Percentiles rank a stretch among this genome's conserved stretches.
phyloP scores from a whole-genome alignment of 108 stramenopile genomes.

The Skeletonema tropicum region DNA sequence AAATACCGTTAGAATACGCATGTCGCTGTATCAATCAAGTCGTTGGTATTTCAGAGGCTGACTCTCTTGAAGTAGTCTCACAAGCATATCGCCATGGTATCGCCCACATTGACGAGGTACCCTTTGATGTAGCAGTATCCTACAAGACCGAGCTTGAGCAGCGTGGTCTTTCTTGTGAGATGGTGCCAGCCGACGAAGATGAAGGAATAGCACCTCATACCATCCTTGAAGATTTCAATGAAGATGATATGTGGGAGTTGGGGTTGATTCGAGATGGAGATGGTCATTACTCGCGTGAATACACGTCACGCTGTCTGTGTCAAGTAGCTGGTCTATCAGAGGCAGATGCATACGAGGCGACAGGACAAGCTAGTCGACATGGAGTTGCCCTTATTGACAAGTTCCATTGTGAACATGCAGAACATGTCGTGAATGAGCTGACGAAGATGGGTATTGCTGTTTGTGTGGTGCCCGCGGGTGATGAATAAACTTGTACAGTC shows the following conservation, averaged over 20 bases:
- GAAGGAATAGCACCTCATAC: not conserved
- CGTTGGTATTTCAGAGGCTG: not conserved
- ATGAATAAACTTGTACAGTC: not conserved
- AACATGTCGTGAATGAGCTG: not conserved
- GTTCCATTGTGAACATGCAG: not conserved
- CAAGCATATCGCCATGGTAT: not conserved
- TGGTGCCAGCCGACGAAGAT: not conserved
- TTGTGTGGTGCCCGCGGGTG: not conserved
- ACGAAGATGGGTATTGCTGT: not conserved
- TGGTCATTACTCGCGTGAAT: not conserved
- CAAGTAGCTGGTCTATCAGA: not conserved
- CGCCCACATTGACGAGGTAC: not conserved
- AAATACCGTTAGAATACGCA: not conserved
- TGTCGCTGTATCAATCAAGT: conserved; percentile 2
- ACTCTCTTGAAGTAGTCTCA: not conserved
- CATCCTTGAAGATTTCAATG: not conserved
- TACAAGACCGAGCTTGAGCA: not conserved
- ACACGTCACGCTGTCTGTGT: not conserved
- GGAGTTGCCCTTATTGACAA: not conserved
- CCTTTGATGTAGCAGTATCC: not conserved
- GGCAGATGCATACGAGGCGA: not conserved
- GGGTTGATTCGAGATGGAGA: not conserved
- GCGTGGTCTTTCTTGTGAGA: not conserved
- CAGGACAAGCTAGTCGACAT: not conserved
- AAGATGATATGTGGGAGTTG: not conserved